Conservation (phyloP, 2,329 filamentous ascomycete genomes). For the Cladosporium sp. region DNA sequence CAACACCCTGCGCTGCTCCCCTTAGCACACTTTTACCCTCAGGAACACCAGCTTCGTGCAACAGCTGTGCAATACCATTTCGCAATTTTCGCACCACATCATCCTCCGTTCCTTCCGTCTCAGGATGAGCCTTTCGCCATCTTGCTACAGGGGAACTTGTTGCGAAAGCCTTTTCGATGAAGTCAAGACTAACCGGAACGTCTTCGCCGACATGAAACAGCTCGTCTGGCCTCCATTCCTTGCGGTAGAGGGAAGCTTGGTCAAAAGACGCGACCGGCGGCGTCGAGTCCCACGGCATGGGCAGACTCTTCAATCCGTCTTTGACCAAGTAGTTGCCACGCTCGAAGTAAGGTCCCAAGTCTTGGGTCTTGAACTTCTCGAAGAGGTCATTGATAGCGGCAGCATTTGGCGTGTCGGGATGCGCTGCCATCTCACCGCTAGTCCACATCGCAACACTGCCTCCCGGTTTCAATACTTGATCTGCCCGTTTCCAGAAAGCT, state of each 20-base stretch:
- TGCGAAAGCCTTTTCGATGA: constrained; percentile 33
- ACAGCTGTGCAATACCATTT: neutral
- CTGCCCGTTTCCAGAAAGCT: constrained; percentile 47
- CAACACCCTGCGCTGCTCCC: neutral
- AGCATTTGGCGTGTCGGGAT: constrained; percentile 38
- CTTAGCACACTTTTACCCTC: neutral
- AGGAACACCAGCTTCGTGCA: neutral
- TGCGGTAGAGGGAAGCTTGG: constrained; percentile 35
- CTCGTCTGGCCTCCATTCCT: constrained; percentile 38
- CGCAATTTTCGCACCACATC: constrained; percentile 17
- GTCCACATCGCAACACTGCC: constrained; percentile 54
- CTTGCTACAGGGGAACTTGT: constrained; percentile 41
- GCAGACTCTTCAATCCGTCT: constrained; percentile 40
- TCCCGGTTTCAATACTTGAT: constrained; percentile 46
- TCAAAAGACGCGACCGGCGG: constrained; percentile 37
- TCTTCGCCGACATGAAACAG: constrained; percentile 17
- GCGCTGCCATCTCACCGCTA: constrained; percentile 27
- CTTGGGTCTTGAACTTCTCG: constrained; percentile 33
- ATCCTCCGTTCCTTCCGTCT: constrained; percentile 40
- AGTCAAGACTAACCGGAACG: constrained; percentile 15
- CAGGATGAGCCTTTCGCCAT: constrained; percentile 45
- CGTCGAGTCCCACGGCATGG: constrained; percentile 48
- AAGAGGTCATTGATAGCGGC: constrained; percentile 41
- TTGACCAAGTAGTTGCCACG: constrained; percentile 42
- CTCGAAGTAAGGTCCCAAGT: constrained; percentile 38